Percentiles rank a stretch among this genome's conserved stretches.
Conservation (phyloP, 129 eudicot genomes). For the Heracleum sosnowskyi region DNA sequence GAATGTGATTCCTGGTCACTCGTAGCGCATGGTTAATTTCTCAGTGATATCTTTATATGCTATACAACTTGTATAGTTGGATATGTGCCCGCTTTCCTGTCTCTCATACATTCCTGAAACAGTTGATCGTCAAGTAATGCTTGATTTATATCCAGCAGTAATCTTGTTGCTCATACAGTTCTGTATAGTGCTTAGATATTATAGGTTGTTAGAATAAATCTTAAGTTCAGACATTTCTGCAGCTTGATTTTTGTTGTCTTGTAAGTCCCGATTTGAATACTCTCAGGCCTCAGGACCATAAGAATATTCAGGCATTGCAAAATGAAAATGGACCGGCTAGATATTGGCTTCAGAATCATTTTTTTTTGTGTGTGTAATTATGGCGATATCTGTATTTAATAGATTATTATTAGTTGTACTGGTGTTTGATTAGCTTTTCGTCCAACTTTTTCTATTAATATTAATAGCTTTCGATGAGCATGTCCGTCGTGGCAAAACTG, state of each 20-base stretch:
- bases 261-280: neutral
- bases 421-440: neutral
- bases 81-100: neutral
- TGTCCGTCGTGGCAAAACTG: slow-evolving; percentile 82
- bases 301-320: neutral
- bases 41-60: neutral
- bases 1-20: neutral
- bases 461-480: slow-evolving; percentile 82
- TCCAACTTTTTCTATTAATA: neutral
- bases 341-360: neutral
- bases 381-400: neutral
- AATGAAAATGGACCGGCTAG: neutral
- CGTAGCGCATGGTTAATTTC: neutral
- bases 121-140: neutral
- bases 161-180: neutral
- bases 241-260: neutral
- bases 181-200: neutral
- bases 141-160: neutral
- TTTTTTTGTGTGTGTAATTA: neutral
- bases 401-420: neutral
- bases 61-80: neutral
- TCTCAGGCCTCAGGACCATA: neutral
- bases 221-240: neutral
- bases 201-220: neutral
- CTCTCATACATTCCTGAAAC: neutral